Conservation (phyloP, 257 asterid genomes). For the Solanum raphanifolium region DNA sequence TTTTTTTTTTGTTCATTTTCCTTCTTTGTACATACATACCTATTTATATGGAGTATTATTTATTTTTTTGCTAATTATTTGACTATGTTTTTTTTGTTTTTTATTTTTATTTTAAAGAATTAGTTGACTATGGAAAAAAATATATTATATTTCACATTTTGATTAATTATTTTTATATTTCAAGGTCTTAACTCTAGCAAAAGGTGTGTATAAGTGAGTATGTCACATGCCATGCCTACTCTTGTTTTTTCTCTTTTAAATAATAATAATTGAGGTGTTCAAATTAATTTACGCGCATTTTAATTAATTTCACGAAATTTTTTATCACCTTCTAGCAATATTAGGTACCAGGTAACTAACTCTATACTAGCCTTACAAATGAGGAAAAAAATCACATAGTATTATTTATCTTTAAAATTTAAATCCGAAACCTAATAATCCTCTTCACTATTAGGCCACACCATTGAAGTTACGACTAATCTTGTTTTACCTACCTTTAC, state of each 20-base stretch:
- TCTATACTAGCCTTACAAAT: neutral
- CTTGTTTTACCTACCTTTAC: neutral
- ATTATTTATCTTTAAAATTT: no score
- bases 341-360: no score
- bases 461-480: neutral
- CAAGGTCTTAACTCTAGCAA: neutral
- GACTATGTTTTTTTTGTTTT: neutral
- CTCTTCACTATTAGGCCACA: neutral
- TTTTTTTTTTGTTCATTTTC: neutral
- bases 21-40: neutral
- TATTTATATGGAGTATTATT: neutral
- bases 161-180: neutral
- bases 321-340: accelerated
- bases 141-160: neutral
- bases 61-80: neutral
- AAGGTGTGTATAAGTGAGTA: neutral
- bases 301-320: no score
- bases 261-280: no score
- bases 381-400: neutral
- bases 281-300: accelerated
- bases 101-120: neutral
- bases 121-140: neutral
- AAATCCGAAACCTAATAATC: neutral
- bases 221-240: neutral
- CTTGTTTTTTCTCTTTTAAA: neutral